Conservation (phyloP, 345 rosid species). For the Aethionema arabicum region DNA sequence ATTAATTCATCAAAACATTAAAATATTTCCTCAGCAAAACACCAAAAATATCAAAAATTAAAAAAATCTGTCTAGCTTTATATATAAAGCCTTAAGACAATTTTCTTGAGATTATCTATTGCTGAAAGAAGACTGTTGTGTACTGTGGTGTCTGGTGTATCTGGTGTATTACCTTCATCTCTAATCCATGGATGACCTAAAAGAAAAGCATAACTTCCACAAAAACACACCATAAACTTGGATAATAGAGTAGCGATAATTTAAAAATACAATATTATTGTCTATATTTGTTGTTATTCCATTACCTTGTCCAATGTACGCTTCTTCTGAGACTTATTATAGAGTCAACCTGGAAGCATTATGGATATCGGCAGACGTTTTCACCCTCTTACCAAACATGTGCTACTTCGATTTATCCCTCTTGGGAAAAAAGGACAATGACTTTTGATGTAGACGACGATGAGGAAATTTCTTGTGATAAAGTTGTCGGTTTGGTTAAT, state of each 20-base stretch:
- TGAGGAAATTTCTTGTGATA: conserved; percentile 34
- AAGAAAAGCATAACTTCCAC: background rate
- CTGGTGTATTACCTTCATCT: conserved; percentile 74
- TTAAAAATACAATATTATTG: too few species aligned
- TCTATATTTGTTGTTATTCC: too few species aligned
- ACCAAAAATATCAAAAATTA: conserved; percentile 1
- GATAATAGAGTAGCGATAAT: too few species aligned
- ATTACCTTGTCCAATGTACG: conserved; percentile 85
- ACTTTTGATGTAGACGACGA: conserved; percentile 49
- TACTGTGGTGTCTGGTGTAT: conserved; percentile 69
- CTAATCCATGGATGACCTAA: conserved; percentile 92
- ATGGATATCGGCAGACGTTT: conserved; percentile 68
- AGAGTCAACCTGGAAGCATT: conserved; percentile 84
- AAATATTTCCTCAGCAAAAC: conserved; percentile 8
- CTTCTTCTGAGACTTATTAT: conserved; percentile 87
- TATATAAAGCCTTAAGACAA: conserved; percentile 57
- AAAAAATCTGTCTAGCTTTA: background rate
- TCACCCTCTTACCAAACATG: conserved; percentile 89
- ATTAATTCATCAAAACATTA: background rate
- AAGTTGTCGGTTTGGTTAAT: conserved; percentile 59
- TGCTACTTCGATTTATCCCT: conserved; percentile 80
- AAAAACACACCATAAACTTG: too few species aligned
- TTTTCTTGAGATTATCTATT: conserved; percentile 80
- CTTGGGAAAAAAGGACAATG: conserved; percentile 55
- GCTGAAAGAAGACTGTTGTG: conserved; percentile 77